phyloP scores from a whole-genome alignment of 2,329 filamentous ascomycete genomes.

The Fusarium nematophilum region DNA sequence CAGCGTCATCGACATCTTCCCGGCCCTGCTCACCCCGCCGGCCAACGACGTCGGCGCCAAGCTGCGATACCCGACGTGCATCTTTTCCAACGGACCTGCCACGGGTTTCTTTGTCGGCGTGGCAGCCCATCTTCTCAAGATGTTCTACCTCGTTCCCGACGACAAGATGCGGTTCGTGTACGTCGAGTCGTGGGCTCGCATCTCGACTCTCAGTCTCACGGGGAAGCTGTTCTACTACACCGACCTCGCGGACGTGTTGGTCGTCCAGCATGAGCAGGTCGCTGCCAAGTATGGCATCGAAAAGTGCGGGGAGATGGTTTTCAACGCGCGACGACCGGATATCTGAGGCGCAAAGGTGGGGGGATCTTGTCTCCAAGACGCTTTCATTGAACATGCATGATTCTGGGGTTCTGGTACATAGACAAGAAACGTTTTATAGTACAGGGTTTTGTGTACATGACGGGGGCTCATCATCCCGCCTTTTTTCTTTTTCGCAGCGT shows the following conservation, averaged over 20 bases:
- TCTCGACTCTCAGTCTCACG: constrained; percentile 84
- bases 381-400: constrained; percentile 27
- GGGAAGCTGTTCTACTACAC: constrained; percentile 77
- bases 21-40: constrained; percentile 60
- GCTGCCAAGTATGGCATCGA: constrained; percentile 57
- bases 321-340: constrained; percentile 49
- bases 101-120: constrained; percentile 82
- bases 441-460: constrained; percentile 40
- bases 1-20: constrained; percentile 73
- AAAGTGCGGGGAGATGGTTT: constrained; percentile 55
- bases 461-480: constrained; percentile 36
- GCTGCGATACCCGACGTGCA: constrained; percentile 72
- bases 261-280: constrained; percentile 83
- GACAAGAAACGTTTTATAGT: constrained; percentile 37
- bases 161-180: constrained; percentile 80
- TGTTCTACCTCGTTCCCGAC: constrained; percentile 57
- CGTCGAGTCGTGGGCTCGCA: constrained; percentile 92
- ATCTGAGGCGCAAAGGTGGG: constrained; percentile 25
- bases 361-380: constrained; percentile 3
- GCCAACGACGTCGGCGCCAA: constrained; percentile 32
- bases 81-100: constrained; percentile 89
- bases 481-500: constrained; percentile 1
- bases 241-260: constrained; percentile 77
- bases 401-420: constrained; percentile 36
- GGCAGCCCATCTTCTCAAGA: constrained; percentile 60